Percentiles rank a stretch among this genome's conserved stretches.
These are phyloP conservation scores for Wickerhamomyces mucosus DNA, from an alignment of 805 yeast species.

Conservation along the genomic window DNA sequence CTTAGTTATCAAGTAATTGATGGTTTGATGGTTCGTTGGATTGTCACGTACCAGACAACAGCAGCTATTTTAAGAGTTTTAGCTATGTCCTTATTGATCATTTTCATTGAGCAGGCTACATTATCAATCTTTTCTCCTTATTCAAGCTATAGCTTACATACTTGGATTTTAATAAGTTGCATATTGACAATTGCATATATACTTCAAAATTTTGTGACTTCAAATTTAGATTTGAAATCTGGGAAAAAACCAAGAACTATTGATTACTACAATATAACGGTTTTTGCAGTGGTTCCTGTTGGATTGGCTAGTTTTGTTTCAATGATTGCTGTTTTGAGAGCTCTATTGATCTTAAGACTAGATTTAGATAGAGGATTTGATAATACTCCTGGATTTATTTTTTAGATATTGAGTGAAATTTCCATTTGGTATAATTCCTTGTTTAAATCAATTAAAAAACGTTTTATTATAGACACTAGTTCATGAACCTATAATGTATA, in stretches of 20 bases:
- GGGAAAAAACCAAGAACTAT: constrained; percentile 45
- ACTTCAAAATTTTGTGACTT: constrained; percentile 80
- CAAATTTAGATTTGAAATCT: constrained; percentile 43
- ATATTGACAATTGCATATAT: constrained; percentile 72
- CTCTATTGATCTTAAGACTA: constrained; percentile 63
- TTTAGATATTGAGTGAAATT: too few species aligned
- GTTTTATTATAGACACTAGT: too few species aligned
- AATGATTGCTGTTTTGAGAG: constrained; percentile 74
- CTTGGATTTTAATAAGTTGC: constrained; percentile 89
- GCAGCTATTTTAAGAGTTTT: constrained; percentile 86
- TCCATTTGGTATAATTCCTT: too few species aligned
- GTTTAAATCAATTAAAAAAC: too few species aligned
- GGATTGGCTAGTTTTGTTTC: constrained; percentile 92
- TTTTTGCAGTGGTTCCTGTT: constrained; percentile 96
- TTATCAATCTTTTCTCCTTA: constrained; percentile 62
- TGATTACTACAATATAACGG: constrained; percentile 81
- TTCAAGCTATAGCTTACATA: constrained; percentile 66
- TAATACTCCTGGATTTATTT: too few species aligned
- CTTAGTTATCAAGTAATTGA: constrained; percentile 77
- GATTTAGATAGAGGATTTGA: constrained; percentile 30
- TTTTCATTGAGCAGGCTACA: constrained; percentile 60
- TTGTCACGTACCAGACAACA: constrained; percentile 76
- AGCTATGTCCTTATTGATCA: constrained; percentile 67
- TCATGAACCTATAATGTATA: too few species aligned
- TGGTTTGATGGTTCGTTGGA: constrained; percentile 89